A percentile compares a stretch with the other conserved stretches of the same genome.
Evolutionary conservation across 371 early-diverging fungal species (phyloP).

Genomic region (Rozella allomycis): DNA sequence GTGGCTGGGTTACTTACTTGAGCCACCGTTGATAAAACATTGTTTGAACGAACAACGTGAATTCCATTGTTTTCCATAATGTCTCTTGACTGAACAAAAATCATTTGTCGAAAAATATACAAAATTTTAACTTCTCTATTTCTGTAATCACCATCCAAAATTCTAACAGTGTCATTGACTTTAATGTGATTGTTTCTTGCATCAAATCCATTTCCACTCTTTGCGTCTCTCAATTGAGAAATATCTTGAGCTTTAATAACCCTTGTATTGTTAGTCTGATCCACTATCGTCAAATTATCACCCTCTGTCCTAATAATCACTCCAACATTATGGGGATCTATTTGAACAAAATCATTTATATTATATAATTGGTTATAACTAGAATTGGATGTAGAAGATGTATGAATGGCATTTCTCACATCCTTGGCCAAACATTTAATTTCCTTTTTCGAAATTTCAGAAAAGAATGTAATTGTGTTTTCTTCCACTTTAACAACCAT

Average conservation of each 20-base stretch:
- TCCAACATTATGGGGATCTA: slow-evolving; percentile 51
- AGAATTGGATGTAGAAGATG: no score
- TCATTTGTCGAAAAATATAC: slow-evolving; percentile 39
- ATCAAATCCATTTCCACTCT: slow-evolving; percentile 50
- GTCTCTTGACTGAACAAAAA: slow-evolving; percentile 43
- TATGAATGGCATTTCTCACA: slow-evolving; percentile 54
- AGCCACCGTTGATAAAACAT: no score
- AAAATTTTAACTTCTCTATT: slow-evolving; percentile 36
- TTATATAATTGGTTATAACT: no score
- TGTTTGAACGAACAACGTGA: neutral
- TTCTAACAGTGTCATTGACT: slow-evolving; percentile 57
- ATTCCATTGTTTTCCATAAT: slow-evolving; percentile 6
- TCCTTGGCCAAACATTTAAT: slow-evolving; percentile 71
- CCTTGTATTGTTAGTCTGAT: slow-evolving; percentile 48
- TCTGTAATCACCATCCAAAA: slow-evolving; percentile 32
- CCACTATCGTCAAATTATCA: slow-evolving; percentile 46
- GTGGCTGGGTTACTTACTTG: no score
- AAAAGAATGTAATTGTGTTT: slow-evolving; percentile 52
- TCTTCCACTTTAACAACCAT: slow-evolving; percentile 56
- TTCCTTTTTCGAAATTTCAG: slow-evolving; percentile 50
- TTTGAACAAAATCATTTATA: slow-evolving; percentile 59
- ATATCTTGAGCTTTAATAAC: slow-evolving; percentile 45
- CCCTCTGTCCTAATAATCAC: slow-evolving; percentile 61
- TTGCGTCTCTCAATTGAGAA: slow-evolving; percentile 37
- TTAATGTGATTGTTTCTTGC: slow-evolving; percentile 43